Evolutionary conservation across 495 filamentous ascomycete species (phyloP).

Genomic region (Xylaria venustula): DNA sequence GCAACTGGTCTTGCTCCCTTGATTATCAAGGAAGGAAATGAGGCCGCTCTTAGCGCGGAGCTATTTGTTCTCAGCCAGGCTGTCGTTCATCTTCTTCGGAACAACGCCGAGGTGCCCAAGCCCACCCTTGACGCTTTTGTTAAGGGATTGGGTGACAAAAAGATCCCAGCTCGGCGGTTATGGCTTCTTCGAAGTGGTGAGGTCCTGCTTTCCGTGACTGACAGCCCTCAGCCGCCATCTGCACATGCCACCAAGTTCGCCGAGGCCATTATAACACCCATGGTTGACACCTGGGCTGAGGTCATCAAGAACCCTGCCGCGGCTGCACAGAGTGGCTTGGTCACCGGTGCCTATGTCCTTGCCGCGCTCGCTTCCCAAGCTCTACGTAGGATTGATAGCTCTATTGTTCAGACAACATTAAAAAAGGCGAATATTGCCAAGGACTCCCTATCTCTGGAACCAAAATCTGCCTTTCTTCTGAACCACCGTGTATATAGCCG

Average conservation of each 20-base stretch:
- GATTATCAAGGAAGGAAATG: slow-evolving; percentile 80
- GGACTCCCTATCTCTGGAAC: slow-evolving; percentile 60
- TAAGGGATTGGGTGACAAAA: slow-evolving; percentile 85
- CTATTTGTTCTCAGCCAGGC: slow-evolving; percentile 64
- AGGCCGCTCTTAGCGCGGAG: slow-evolving; percentile 74
- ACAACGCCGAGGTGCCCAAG: slow-evolving; percentile 58
- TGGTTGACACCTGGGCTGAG: slow-evolving; percentile 75
- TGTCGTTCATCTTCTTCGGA: slow-evolving; percentile 55
- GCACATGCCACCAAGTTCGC: slow-evolving; percentile 53
- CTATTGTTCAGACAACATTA: slow-evolving; percentile 42
- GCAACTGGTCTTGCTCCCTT: slow-evolving; percentile 61
- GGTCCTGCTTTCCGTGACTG: slow-evolving; percentile 57
- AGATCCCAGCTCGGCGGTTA: slow-evolving; percentile 68
- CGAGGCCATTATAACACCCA: slow-evolving; percentile 59
- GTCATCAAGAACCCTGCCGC: slow-evolving; percentile 70
- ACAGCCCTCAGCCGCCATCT: slow-evolving; percentile 43
- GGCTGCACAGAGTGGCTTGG: slow-evolving; percentile 72
- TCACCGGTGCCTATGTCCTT: slow-evolving; percentile 70
- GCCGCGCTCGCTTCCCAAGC: slow-evolving; percentile 58
- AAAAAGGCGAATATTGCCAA: slow-evolving; percentile 61
- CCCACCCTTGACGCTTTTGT: slow-evolving; percentile 65
- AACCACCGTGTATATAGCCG: slow-evolving; percentile 83
- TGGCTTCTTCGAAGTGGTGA: slow-evolving; percentile 79
- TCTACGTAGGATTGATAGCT: slow-evolving; percentile 37
- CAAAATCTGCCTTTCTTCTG: slow-evolving; percentile 82